A percentile compares a stretch with the other conserved stretches of the same genome.
Conservation (phyloP, 306 rosid genomes). For the Dicorynia guianensis region DNA sequence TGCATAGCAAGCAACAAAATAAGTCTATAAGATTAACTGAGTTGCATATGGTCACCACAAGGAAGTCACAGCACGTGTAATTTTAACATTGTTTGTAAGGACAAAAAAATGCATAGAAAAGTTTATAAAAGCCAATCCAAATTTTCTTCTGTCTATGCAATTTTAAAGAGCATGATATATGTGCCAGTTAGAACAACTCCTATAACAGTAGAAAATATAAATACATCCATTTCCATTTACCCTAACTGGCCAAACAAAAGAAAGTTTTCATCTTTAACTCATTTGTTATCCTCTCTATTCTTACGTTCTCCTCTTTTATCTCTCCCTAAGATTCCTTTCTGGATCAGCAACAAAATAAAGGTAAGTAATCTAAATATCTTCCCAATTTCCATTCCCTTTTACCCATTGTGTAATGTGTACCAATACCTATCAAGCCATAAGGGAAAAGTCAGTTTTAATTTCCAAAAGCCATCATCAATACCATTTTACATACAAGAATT, state of each 20-base stretch:
- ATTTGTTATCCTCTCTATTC: not conserved
- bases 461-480: constrained; percentile 19
- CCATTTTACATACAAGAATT: constrained; percentile 3
- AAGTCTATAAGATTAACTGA: too few species aligned
- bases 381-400: constrained; percentile 11
- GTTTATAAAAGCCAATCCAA: not conserved
- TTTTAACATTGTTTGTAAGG: constrained; percentile 4
- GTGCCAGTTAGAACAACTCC: constrained; percentile 11
- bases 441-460: constrained; percentile 21
- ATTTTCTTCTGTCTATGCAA: constrained; percentile 1
- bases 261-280: not conserved
- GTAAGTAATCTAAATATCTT: not conserved
- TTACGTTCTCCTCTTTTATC: constrained; percentile 1
- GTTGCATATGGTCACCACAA: constrained; percentile 7
- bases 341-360: not conserved
- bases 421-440: constrained; percentile 13
- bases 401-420: not conserved
- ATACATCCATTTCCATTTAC: constrained; percentile 9
- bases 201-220: not conserved
- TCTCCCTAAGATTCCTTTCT: not conserved
- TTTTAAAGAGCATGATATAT: not conserved
- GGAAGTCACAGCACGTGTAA: constrained; percentile 10
- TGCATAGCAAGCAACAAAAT: not conserved
- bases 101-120: not conserved
- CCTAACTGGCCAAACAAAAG: not conserved